Evolutionary conservation across 139 green algal species (phyloP), one percentile per base, ranked within the genome.

Genomic region (Tetradesmus obliquus): DNA sequence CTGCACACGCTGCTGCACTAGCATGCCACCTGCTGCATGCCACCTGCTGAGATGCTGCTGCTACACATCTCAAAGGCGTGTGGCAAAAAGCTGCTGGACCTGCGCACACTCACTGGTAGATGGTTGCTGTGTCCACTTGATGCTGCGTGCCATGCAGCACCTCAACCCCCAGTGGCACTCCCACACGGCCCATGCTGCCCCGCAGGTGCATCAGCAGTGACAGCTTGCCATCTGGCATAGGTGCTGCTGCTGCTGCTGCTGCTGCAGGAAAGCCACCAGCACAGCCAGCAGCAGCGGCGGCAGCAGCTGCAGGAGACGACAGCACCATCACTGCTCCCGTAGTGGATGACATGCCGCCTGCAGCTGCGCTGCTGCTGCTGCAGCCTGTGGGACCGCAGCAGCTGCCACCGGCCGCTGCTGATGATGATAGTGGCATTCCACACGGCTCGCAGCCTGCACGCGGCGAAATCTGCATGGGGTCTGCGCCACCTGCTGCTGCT

Each of bases 61-160:
- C n/a, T n/a, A n/a, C n/a, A n/a, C n/a, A n/a, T n/a, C n/a, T n/a
- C n/a, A n/a, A n/a, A n/a, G n/a, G n/a, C n/a, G n/a, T n/a, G n/a
- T n/a, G n/a, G n/a, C n/a, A n/a, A n/a, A n/a, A n/a, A 72, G 9
- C 62, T 19, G 62, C 9, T 51, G 72, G 2, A 55, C 8, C 17
- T 20, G 9, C 69, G 15, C 7, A 7, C 5, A 51, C n/a, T 32
- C 82, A 87, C 54, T 22, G 45, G 82, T 45, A 72, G 54, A 90
- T 90, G 1, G 3, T 90, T 54, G 32, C 24, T 8, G 53, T 62
- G n/a, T 55, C 20, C 20, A 90, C 53, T 9, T 5, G 69, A 7
- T 84, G 86, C 86, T 84, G 86, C 86, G 13, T 32, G 4, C 86
- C 86, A 55, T 84, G 22, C 53, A 90, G 86, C 51, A 90, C 86